Evolutionary conservation across 1,284 basidiomycete genomes (phyloP).

Genomic region (Schizophyllum amplum): DNA sequence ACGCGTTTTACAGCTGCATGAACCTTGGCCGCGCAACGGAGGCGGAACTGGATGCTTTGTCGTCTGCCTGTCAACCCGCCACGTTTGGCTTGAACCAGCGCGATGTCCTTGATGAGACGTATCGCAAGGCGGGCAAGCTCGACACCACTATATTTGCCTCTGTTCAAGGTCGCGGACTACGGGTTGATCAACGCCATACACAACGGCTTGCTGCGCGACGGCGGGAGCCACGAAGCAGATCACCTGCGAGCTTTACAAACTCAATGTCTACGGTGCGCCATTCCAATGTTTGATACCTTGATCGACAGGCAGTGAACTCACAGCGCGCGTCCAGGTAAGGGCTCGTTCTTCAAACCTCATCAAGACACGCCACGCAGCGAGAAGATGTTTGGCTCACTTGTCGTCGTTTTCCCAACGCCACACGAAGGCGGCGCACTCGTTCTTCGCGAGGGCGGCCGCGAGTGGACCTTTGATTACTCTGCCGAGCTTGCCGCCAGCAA

Average conservation of each 20-base stretch:
- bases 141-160: constrained; percentile 15
- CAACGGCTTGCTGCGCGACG: constrained; percentile 10
- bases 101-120: constrained; percentile 14
- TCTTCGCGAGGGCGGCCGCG: constrained; percentile 23
- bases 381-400: constrained; percentile 38
- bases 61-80: constrained; percentile 15
- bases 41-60: background rate
- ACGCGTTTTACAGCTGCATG: constrained; percentile 6
- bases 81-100: constrained; percentile 12
- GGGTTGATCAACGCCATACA: constrained; percentile 13
- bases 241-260: constrained; percentile 20
- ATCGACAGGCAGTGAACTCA: background rate
- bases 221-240: constrained; percentile 7
- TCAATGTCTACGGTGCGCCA: constrained; percentile 10
- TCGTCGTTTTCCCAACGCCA: constrained; percentile 31
- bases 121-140: constrained; percentile 19
- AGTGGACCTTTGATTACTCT: constrained; percentile 26
- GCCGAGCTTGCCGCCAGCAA: constrained; percentile 12
- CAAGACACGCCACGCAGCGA: constrained; percentile 30
- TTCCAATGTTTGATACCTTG: background rate
- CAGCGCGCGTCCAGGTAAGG: constrained; percentile 21
- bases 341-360: constrained; percentile 34
- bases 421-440: constrained; percentile 33
- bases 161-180: constrained; percentile 14
- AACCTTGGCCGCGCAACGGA: constrained; percentile 3